Conservation (phyloP, 345 rosid genomes). For the Rhodamnia rubescens region DNA sequence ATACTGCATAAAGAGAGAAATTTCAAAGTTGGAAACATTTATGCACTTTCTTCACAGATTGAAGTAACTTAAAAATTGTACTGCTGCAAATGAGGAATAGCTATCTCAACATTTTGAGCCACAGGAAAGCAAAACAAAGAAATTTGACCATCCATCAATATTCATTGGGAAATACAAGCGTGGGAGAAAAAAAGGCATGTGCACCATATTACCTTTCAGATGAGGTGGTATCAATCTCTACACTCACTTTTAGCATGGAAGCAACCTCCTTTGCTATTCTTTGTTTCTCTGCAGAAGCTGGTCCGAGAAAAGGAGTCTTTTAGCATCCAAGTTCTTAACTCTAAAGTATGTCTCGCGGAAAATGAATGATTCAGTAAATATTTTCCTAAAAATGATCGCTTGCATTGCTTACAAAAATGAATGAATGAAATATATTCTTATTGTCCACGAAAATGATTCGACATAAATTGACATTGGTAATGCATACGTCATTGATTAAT, state of each 20-base stretch:
- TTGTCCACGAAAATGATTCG: too few species aligned
- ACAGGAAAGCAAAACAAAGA: neutral
- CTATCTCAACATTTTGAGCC: neutral
- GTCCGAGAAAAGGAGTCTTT: constrained; percentile 10
- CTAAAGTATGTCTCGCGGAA: neutral
- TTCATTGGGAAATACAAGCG: neutral
- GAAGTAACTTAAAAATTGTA: neutral
- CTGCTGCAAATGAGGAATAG: neutral
- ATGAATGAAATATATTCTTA: too few species aligned
- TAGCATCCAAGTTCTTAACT: constrained; percentile 5
- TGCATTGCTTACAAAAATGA: too few species aligned
- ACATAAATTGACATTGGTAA: too few species aligned
- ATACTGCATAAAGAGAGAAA: neutral
- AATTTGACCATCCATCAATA: neutral
- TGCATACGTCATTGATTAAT: too few species aligned
- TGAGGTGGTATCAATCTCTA: constrained; percentile 66
- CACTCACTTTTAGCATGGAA: constrained; percentile 67
- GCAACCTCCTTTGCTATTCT: constrained; percentile 91
- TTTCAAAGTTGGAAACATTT: neutral
- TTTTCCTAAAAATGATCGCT: too few species aligned
- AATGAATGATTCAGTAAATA: too few species aligned
- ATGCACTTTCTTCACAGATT: neutral
- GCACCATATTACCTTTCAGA: constrained; percentile 47
- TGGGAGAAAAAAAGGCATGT: neutral
- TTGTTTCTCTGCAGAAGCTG: constrained; percentile 85